Percentiles rank a stretch among this genome's conserved stretches.
phyloP scores from a whole-genome alignment of 2,329 filamentous ascomycete genomes.

The Phyllosticta citribraziliensis region DNA sequence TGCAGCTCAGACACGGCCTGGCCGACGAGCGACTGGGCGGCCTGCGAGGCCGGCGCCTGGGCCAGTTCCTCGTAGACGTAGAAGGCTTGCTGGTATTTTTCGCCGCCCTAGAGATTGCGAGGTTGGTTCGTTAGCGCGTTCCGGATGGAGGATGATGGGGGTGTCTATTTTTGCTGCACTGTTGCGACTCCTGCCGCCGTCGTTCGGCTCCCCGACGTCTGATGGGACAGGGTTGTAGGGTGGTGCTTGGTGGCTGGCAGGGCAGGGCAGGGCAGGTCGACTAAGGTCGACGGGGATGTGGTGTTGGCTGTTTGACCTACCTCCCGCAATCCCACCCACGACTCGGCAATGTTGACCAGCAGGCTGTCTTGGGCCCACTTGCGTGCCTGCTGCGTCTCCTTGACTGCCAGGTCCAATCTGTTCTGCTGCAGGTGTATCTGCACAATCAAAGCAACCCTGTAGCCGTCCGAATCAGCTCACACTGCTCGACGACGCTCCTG shows the following conservation, averaged over 20 bases:
- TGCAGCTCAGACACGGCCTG: conserved; percentile 90
- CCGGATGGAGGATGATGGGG: neutral
- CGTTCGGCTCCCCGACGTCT: neutral
- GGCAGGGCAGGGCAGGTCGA: neutral
- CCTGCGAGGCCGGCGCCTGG: conserved; percentile 71
- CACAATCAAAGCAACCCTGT: conserved; percentile 72
- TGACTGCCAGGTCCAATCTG: conserved; percentile 77
- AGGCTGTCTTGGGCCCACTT: conserved; percentile 93
- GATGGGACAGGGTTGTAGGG: neutral
- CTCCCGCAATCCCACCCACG: conserved; percentile 83
- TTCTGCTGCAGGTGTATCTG: conserved; percentile 92
- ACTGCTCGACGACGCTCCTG: neutral
- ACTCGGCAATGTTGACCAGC: conserved; percentile 87
- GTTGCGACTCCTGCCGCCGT: neutral
- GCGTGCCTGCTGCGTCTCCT: conserved; percentile 70
- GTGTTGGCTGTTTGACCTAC: conserved; percentile 40
- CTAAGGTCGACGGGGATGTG: neutral
- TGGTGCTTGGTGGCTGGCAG: neutral
- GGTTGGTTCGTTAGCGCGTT: neutral
- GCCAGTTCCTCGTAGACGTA: conserved; percentile 97
- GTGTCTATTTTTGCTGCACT: conserved; percentile 18
- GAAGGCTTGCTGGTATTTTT: conserved; percentile 92
- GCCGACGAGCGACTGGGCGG: conserved; percentile 64
- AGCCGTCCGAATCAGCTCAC: neutral
- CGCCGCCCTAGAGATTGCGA: conserved; percentile 59